These are phyloP conservation scores for Aspergillus sojae DNA, from an alignment of 2,329 filamentous ascomycete species.

Conservation along the genomic window DNA sequence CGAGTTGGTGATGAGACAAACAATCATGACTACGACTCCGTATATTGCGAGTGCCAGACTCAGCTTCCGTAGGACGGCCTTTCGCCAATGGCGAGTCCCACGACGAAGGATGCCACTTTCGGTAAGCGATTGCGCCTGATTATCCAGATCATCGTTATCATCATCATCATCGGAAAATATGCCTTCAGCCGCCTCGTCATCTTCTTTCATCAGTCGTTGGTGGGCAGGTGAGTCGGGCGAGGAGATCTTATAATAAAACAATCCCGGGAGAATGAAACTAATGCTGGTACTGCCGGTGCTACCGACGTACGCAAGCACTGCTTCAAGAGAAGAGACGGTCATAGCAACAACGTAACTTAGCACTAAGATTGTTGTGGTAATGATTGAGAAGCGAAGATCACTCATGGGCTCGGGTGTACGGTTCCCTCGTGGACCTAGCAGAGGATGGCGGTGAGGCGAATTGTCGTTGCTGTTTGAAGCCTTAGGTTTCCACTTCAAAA, in stretches of 20 bases:
- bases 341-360: slow-evolving; percentile 86
- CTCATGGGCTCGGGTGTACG: slow-evolving; percentile 68
- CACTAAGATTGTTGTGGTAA: slow-evolving; percentile 84
- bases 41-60: slow-evolving; percentile 80
- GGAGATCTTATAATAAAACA: slow-evolving; percentile 99
- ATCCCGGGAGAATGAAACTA: slow-evolving; percentile 90
- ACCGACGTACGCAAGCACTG: slow-evolving; percentile 92
- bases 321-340: slow-evolving; percentile 85
- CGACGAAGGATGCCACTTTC: slow-evolving; percentile 62
- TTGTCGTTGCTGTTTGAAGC: slow-evolving; percentile 41
- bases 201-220: slow-evolving; percentile 84
- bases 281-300: slow-evolving; percentile 94
- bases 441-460: slow-evolving; percentile 48
- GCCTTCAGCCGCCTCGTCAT: slow-evolving; percentile 70
- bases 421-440: slow-evolving; percentile 40
- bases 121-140: slow-evolving; percentile 50
- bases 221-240: slow-evolving; percentile 84
- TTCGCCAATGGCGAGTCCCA: slow-evolving; percentile 66
- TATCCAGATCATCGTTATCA: slow-evolving; percentile 32
- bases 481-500: slow-evolving; percentile 83
- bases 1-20: slow-evolving; percentile 82
- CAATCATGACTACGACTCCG: slow-evolving; percentile 83
- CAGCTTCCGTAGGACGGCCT: slow-evolving; percentile 66
- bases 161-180: slow-evolving; percentile 46
- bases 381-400: slow-evolving; percentile 82